Conservation (phyloP, 345 rosid species). For the Eucalyptus caleyi region DNA sequence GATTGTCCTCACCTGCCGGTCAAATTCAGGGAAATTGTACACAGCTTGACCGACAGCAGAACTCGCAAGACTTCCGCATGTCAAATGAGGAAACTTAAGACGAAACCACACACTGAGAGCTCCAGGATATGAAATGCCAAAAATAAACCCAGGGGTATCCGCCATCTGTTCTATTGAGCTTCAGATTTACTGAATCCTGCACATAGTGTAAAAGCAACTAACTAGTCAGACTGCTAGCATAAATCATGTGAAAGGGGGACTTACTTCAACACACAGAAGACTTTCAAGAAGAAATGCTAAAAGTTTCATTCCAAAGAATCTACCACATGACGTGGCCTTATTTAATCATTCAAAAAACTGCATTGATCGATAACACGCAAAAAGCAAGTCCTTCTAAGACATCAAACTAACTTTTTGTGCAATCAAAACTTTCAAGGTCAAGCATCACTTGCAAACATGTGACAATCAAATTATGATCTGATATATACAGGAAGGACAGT, state of each 20-base stretch:
- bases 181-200: conserved; percentile 54
- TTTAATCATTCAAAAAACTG: background rate
- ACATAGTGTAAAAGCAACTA: background rate
- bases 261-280: background rate
- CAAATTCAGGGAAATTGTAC: conserved; percentile 63
- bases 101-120: conserved; percentile 99
- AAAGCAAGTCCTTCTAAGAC: background rate
- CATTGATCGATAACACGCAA: background rate
- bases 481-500: background rate
- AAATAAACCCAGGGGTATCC: conserved; percentile 86
- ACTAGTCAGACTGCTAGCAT: background rate
- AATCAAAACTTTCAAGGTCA: background rate
- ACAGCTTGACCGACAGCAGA: conserved; percentile 93
- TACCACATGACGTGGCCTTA: background rate
- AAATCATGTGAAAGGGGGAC: background rate
- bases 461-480: background rate
- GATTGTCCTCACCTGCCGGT: conserved; percentile 48
- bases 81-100: conserved; percentile 88
- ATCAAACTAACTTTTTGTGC: background rate
- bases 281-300: background rate
- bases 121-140: conserved; percentile 86
- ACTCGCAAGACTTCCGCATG: conserved; percentile 97
- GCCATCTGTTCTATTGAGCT: conserved; percentile 33
- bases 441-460: background rate
- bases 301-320: background rate